Percentiles rank a stretch among this genome's conserved stretches.
These are phyloP conservation scores for Calonectria fujianensis DNA, from an alignment of 2,329 filamentous ascomycete species.

Conservation along the genomic window DNA sequence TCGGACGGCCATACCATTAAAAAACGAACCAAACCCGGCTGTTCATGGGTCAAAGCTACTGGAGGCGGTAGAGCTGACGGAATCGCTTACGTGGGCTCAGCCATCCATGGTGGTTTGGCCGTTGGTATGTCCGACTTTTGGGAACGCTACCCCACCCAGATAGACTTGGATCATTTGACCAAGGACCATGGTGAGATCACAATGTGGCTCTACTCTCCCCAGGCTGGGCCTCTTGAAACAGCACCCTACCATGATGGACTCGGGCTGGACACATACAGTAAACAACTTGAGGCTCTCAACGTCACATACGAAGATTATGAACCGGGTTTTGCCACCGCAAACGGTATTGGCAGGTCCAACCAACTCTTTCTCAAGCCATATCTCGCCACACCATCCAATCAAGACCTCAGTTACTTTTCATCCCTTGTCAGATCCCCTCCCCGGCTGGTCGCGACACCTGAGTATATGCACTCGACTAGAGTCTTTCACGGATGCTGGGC, in stretches of 20 bases:
- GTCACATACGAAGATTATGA: conserved; percentile 80
- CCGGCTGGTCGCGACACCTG: conserved; percentile 67
- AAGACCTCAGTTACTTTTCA: conserved; percentile 62
- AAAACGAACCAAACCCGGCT: conserved; percentile 74
- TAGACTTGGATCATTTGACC: conserved; percentile 72
- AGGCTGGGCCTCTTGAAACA: conserved; percentile 73
- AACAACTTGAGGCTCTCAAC: conserved; percentile 76
- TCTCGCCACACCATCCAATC: conserved; percentile 71
- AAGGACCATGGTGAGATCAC: conserved; percentile 71
- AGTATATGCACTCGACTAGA: conserved; percentile 62
- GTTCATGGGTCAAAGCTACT: conserved; percentile 74
- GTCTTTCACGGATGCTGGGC: conserved; percentile 47
- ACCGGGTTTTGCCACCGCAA: conserved; percentile 71
- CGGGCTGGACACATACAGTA: conserved; percentile 71
- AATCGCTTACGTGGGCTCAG: conserved; percentile 74
- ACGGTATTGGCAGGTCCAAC: conserved; percentile 75
- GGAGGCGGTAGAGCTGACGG: conserved; percentile 73
- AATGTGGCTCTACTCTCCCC: conserved; percentile 76
- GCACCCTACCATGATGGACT: conserved; percentile 75
- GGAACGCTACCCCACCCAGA: conserved; percentile 76
- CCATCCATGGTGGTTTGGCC: conserved; percentile 73
- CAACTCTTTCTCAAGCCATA: conserved; percentile 67
- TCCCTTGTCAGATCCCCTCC: conserved; percentile 66
- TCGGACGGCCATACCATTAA: conserved; percentile 76
- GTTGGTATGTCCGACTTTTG: conserved; percentile 76